Evolutionary conservation across 2,329 filamentous ascomycete genomes (phyloP).

Genomic region (Fusarium ramigenum): DNA sequence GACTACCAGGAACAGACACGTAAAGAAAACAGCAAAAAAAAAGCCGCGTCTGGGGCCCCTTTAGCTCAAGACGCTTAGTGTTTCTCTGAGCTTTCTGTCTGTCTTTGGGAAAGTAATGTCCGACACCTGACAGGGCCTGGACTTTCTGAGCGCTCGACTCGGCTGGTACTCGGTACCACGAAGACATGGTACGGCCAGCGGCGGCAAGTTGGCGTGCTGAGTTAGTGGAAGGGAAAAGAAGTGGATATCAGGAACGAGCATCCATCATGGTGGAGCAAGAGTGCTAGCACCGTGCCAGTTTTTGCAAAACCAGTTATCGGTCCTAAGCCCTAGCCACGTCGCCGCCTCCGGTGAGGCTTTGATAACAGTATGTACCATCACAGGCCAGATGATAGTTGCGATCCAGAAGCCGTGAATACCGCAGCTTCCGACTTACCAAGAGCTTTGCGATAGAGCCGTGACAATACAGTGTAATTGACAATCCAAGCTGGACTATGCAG

Average conservation of each 20-base stretch:
- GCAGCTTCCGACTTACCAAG: not conserved
- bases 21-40: constrained; percentile 41
- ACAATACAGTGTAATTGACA: not conserved
- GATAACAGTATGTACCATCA: constrained; percentile 16
- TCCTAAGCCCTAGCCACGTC: constrained; percentile 31
- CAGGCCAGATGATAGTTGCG: not conserved
- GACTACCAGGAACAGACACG: constrained; percentile 28
- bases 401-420: not conserved
- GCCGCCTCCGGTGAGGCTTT: constrained; percentile 30
- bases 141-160: constrained; percentile 25
- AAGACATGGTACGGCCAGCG: constrained; percentile 38
- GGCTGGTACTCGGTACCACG: constrained; percentile 20
- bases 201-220: constrained; percentile 40
- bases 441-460: not conserved
- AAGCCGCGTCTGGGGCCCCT: constrained; percentile 35
- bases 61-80: constrained; percentile 27
- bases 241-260: constrained; percentile 36
- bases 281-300: constrained; percentile 17
- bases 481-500: not conserved
- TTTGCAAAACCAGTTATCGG: constrained; percentile 31
- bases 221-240: constrained; percentile 26
- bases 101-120: constrained; percentile 38
- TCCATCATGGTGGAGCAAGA: constrained; percentile 26
- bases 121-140: constrained; percentile 39
- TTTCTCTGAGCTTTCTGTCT: not conserved